Evolutionary conservation across 257 asterid species (phyloP).

Genomic region (Paraleonurus japonicus): DNA sequence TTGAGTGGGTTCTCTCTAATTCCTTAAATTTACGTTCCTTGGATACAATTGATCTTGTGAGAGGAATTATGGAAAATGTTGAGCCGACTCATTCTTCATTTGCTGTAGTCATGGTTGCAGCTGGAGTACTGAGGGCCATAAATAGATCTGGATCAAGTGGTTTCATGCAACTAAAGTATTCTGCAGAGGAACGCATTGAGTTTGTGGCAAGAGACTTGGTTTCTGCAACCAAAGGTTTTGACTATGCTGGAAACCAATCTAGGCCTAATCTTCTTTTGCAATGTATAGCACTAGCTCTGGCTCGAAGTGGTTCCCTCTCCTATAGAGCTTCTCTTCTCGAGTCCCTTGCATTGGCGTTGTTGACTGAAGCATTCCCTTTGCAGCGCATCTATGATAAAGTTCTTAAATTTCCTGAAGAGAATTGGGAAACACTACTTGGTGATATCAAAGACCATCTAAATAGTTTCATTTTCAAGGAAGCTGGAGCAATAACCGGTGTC

Average conservation of each 20-base stretch:
- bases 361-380: slow-evolving; percentile 78
- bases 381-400: slow-evolving; percentile 45
- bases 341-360: slow-evolving; percentile 61
- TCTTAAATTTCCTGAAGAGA: slow-evolving; percentile 39
- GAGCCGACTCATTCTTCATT: slow-evolving; percentile 47
- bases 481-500: slow-evolving; percentile 77
- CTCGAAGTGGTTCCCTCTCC: slow-evolving; percentile 68
- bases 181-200: slow-evolving; percentile 57
- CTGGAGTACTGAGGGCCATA: slow-evolving; percentile 71
- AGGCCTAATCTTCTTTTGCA: slow-evolving; percentile 48
- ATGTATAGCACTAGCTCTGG: slow-evolving; percentile 69
- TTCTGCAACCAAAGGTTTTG: slow-evolving; percentile 33
- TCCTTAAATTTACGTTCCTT: slow-evolving; percentile 42
- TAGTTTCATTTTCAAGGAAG: slow-evolving; percentile 71
- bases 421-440: slow-evolving; percentile 32
- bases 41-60: slow-evolving; percentile 53
- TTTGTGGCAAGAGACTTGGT: slow-evolving; percentile 44
- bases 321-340: slow-evolving; percentile 44
- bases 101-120: slow-evolving; percentile 77
- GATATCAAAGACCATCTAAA: slow-evolving; percentile 56
- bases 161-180: slow-evolving; percentile 42
- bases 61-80: slow-evolving; percentile 43
- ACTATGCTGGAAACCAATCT: slow-evolving; percentile 28
- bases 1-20: slow-evolving; percentile 79
- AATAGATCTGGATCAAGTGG: slow-evolving; percentile 65